Evolutionary conservation across 108 stramenopile genomes (phyloP).

Genomic region (Parmales sp.): DNA sequence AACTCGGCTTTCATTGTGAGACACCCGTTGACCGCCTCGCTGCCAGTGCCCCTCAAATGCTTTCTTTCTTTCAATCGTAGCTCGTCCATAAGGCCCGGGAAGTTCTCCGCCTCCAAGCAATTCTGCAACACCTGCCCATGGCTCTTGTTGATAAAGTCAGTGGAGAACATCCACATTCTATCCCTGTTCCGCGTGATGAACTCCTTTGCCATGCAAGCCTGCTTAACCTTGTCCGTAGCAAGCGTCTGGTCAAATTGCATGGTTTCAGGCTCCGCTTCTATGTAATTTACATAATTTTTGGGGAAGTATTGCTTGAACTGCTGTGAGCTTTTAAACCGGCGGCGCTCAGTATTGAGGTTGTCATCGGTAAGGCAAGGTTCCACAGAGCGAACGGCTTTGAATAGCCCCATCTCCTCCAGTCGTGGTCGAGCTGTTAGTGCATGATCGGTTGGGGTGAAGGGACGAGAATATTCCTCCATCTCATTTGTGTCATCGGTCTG

Average conservation of each 20-base stretch:
- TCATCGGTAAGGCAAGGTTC: background rate
- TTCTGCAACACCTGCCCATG: background rate
- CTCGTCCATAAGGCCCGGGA: slow-evolving; percentile 6
- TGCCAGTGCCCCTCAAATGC: background rate
- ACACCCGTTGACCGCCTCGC: background rate
- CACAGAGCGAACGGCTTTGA: background rate
- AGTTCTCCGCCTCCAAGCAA: background rate
- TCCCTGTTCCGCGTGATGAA: background rate
- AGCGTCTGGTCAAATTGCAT: slow-evolving; percentile 6
- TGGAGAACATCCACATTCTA: slow-evolving; percentile 8
- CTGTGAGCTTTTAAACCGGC: background rate
- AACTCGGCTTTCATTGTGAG: background rate
- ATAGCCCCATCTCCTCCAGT: background rate
- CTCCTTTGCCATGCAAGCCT: background rate
- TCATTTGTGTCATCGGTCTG: background rate
- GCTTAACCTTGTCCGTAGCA: background rate
- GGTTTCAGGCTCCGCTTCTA: slow-evolving; percentile 2
- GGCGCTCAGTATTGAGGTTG: background rate
- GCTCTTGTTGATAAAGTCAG: background rate
- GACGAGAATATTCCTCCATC: background rate
- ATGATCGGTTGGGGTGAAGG: slow-evolving; percentile 7
- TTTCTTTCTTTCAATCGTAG: background rate
- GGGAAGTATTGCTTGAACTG: background rate
- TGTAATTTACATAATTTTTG: background rate
- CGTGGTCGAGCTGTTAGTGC: background rate